Percentiles rank a stretch among this genome's conserved stretches.
phyloP scores from a whole-genome alignment of 176 grass and related monocot species.

The Phyllostachys edulis region DNA sequence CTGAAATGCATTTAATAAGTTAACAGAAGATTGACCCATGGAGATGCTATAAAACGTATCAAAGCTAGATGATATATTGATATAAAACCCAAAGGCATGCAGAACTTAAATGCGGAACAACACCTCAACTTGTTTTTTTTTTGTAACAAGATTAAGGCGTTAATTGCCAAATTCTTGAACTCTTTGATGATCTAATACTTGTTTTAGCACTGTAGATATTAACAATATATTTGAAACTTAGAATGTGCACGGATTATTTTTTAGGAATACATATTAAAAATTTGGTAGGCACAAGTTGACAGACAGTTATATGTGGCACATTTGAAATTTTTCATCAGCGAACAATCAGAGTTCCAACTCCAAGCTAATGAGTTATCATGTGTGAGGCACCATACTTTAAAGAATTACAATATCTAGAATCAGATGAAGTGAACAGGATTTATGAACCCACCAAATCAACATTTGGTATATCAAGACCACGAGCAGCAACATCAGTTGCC shows the following conservation, averaged over 20 bases:
- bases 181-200: not conserved
- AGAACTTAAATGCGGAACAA: not conserved
- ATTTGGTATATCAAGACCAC: slow-evolving; percentile 97
- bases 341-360: not conserved
- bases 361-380: not conserved
- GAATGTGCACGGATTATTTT: not conserved
- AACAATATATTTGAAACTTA: not conserved
- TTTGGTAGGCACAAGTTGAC: not conserved
- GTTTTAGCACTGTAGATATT: not conserved
- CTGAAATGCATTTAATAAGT: slow-evolving; percentile 9
- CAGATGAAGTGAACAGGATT: slow-evolving; percentile 33
- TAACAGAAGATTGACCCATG: not conserved
- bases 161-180: slow-evolving; percentile 10
- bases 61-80: not conserved
- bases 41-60: not conserved
- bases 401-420: slow-evolving; percentile 34
- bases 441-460: slow-evolving; percentile 84
- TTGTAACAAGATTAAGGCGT: not conserved
- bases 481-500: slow-evolving; percentile 95
- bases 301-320: slow-evolving; percentile 7
- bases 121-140: not conserved
- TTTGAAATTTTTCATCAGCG: not conserved
- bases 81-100: not conserved
- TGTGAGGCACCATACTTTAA: not conserved
- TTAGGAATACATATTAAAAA: not conserved